Evolutionary conservation across 2,329 filamentous ascomycete species (phyloP), one percentile per base, ranked within the genome.

Genomic region (Aureobasidium leucospermi): DNA sequence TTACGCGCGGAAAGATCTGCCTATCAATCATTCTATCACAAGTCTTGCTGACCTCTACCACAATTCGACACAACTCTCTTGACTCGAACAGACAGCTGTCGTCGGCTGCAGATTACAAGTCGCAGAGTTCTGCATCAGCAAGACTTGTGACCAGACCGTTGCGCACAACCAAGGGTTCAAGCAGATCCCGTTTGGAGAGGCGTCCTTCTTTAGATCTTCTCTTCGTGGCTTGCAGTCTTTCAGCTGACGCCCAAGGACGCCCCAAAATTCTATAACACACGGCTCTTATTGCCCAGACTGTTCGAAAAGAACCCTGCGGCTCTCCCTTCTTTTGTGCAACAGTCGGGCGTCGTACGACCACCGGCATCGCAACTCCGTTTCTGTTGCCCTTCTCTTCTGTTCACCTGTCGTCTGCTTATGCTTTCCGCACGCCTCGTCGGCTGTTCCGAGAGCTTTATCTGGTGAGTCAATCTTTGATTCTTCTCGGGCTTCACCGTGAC

Each of bases 111-210:
- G 15, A 8, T 11, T n/a, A 29, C 19, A 19, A 11, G 6, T 39
- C 34, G 16, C 11, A 19, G 7, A 13, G 10, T n/a, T 13, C n/a
- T n/a, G 39, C 28, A 32, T 49, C 47, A 49, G 47, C 47, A 49
- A 49, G 47, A 49, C 47, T 38, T 49, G 47, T 38, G 47, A 49
- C 19, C 47, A 49, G 15, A 38, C 47, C 47, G 47, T 49, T 49
- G 32, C 16, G 23, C 47, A 23, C 3, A 34, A 34, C 36, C 48
- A 52, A 39, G 36, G 23, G 16, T 41, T 31, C 36, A 41, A 16
- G 4, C 29, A 4, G 9, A 39, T 13, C 48, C 36, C 8, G 13
- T 13, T 29, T 29, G 36, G 7, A 15, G 32, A 41, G 36, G 15
- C 34, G 23, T 52, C 11, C 36, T 41, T n/a, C 15, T 31, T 6